Base-by-base conservation (phyloP, 202 grass and related monocot genomes). In the Elaeis oleifera region DNA sequence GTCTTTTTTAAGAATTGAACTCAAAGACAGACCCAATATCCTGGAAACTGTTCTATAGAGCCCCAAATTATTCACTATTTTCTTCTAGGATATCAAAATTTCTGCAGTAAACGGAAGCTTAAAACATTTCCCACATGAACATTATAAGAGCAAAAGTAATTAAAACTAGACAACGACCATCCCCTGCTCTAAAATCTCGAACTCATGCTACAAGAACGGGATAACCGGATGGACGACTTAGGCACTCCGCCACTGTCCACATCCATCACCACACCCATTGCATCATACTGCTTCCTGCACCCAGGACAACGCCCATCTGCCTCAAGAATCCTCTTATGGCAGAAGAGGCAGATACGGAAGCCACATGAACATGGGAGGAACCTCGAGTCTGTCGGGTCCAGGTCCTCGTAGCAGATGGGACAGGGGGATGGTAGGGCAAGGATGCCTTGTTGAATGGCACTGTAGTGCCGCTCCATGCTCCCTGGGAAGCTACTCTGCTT, bases 281-380 rank as follows among this genome's bases (percentile, higher is more conserved):
- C 61, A 53, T 71, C 84, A 68, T 99, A 99, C 56, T 87, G 76
- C 83, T 94, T 99, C 77, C 94, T 90, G 72, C 94, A 99, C 53
- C 88, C 94, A 51, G 94, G 94, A 71, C 94, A 99, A 50, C 82
- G 85, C 17, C 61, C 94, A 76, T 99, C 85, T 2, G 82, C 85
- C 78, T 94, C 78, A 0, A 87, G 70, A 67, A 99, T 99, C 80
- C 78, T 89, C 65, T 99, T 94, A 78, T 99, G 85, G 68, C 94
- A 99, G 80, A 99, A 99, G 36, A 99, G 88, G 71, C 94, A 99
- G 58, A 99, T 64, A 52, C 77, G 82, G 68, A 99, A 99, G 16
- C 85, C 85, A 84, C 94, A 99, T 19, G 59, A 74, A 69, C 94
- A 99, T 31, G 94, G 88, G 39, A 77, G 73, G 76, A 99, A 99